Evolutionary conservation across 2,329 filamentous ascomycete genomes (phyloP).

Genomic region (Scytalidium lignicola): DNA sequence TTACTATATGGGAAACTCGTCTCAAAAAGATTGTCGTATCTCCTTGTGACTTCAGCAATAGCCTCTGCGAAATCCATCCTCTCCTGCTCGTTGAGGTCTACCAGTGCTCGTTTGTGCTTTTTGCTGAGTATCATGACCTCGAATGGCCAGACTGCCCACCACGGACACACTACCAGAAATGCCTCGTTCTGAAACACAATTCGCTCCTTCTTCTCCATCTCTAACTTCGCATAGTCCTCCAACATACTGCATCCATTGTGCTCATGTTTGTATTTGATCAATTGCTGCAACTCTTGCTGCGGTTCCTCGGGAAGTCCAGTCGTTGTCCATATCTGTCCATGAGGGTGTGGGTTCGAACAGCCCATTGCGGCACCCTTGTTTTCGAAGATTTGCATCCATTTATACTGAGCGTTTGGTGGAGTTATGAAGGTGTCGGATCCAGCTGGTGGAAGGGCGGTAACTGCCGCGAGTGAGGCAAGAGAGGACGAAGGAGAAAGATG

Average conservation of each 20-base stretch:
- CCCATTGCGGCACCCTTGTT: slow-evolving; percentile 98
- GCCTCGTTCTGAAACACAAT: slow-evolving; percentile 81
- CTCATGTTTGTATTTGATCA: slow-evolving; percentile 71
- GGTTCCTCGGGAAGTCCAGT: slow-evolving; percentile 89
- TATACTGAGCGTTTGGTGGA: slow-evolving; percentile 68
- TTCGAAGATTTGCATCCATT: slow-evolving; percentile 99
- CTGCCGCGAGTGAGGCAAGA: slow-evolving; percentile 43
- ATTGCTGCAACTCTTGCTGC: slow-evolving; percentile 68
- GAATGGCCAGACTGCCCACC: slow-evolving; percentile 98
- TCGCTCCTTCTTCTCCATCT: slow-evolving; percentile 75
- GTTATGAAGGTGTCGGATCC: slow-evolving; percentile 33
- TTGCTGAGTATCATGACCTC: slow-evolving; percentile 88
- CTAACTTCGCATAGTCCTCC: slow-evolving; percentile 80
- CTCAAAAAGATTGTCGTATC: slow-evolving; percentile 97
- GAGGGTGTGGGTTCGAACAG: slow-evolving; percentile 96
- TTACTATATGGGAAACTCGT: slow-evolving; percentile 91
- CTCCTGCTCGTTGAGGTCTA: slow-evolving; percentile 73
- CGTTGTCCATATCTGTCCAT: slow-evolving; percentile 95
- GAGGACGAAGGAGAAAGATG: slow-evolving; percentile 72
- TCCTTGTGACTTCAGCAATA: slow-evolving; percentile 79
- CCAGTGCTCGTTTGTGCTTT: slow-evolving; percentile 74
- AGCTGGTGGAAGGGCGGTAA: slow-evolving; percentile 33
- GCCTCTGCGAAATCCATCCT: slow-evolving; percentile 71
- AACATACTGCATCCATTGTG: slow-evolving; percentile 73
- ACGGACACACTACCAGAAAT: slow-evolving; percentile 87